Evolutionary conservation across 108 stramenopile genomes (phyloP).

Genomic region (Epipyxis sp.): DNA sequence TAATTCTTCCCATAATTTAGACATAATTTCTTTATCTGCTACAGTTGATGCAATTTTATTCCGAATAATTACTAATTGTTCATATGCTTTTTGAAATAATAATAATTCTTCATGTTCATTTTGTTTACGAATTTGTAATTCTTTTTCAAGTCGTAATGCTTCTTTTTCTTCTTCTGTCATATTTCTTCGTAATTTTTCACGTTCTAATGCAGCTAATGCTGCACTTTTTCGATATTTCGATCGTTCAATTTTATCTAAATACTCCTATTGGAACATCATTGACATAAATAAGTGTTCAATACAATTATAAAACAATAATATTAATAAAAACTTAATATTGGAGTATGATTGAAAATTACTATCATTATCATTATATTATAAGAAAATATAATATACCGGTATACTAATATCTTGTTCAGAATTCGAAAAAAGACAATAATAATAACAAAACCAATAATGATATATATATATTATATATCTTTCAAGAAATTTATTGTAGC

Average conservation of each 20-base stretch:
- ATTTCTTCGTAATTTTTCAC: background rate
- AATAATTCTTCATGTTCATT: background rate
- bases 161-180: conserved; percentile 1
- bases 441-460: too few relatives aligned
- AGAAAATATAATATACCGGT: too few relatives aligned
- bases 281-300: too few relatives aligned
- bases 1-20: background rate
- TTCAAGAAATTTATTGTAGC: too few relatives aligned
- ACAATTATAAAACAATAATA: too few relatives aligned
- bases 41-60: background rate
- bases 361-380: too few relatives aligned
- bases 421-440: too few relatives aligned
- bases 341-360: too few relatives aligned
- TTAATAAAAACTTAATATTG: too few relatives aligned
- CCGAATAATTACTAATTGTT: background rate
- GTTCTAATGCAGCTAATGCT: background rate
- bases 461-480: too few relatives aligned
- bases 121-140: background rate
- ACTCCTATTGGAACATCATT: too few relatives aligned
- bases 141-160: background rate
- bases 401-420: too few relatives aligned
- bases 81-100: background rate
- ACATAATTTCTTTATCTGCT: background rate
- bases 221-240: background rate
- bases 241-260: background rate